phyloP scores from a whole-genome alignment of 2,329 filamentous ascomycete genomes.

The Epichloe typhina region DNA sequence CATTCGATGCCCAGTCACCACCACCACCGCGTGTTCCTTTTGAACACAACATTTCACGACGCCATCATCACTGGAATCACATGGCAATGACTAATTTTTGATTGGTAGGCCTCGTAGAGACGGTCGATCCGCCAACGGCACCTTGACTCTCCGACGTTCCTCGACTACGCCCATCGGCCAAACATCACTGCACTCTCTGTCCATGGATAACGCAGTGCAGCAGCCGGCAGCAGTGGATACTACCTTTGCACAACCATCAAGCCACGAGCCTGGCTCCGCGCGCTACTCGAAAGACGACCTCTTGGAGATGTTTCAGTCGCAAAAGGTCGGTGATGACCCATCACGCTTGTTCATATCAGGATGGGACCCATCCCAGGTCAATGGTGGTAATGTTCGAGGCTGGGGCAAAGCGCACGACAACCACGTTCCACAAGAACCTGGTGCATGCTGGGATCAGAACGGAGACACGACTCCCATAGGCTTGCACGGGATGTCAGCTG shows the following conservation, averaged over 20 bases:
- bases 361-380: conserved; percentile 67
- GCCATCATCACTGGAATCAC: neutral
- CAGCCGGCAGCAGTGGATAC: conserved; percentile 21
- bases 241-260: conserved; percentile 18
- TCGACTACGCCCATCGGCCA: conserved; percentile 42
- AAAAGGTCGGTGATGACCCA: conserved; percentile 37
- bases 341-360: conserved; percentile 57
- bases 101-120: conserved; percentile 42
- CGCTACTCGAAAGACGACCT: conserved; percentile 73
- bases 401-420: conserved; percentile 72
- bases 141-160: conserved; percentile 49
- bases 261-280: conserved; percentile 27
- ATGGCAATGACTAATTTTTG: neutral
- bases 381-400: conserved; percentile 46
- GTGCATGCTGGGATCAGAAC: conserved; percentile 76
- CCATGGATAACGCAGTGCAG: conserved; percentile 27
- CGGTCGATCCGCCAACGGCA: conserved; percentile 46
- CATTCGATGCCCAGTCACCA: neutral
- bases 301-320: conserved; percentile 53
- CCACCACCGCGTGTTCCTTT: neutral
- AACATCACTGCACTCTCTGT: conserved; percentile 23
- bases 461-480: conserved; percentile 60
- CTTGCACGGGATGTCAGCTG: conserved; percentile 52
- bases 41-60: neutral
- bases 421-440: conserved; percentile 66